Conservation (phyloP, 179 eudicot genomes). For the Monotropa hypopitys region DNA sequence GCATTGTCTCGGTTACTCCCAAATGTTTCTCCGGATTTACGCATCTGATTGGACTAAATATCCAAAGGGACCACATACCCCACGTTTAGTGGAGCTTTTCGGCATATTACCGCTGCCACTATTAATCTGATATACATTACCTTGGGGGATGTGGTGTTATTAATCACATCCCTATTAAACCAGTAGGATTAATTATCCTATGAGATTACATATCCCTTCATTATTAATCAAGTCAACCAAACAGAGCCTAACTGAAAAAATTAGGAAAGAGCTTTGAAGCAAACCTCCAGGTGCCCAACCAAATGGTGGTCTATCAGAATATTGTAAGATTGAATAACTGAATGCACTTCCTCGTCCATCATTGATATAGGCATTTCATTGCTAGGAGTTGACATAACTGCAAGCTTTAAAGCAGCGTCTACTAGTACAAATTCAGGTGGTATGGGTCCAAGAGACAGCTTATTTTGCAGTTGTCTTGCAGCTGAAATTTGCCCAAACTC, state of each 20-base stretch:
- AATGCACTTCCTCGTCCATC: conserved; percentile 63
- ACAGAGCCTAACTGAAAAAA: background rate
- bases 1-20: background rate
- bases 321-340: conserved; percentile 50
- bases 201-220: background rate
- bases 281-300: conserved; percentile 66
- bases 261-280: background rate
- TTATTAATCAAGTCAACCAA: background rate
- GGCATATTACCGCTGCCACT: no score
- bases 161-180: no score
- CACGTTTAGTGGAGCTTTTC: no score
- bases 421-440: conserved; percentile 64
- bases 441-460: conserved; percentile 55
- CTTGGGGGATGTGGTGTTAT: no score
- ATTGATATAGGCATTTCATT: conserved; percentile 29
- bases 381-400: conserved; percentile 64
- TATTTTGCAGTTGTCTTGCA: conserved; percentile 86
- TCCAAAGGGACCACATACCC: no score
- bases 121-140: no score
- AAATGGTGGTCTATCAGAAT: conserved; percentile 29
- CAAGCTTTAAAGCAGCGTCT: conserved; percentile 74
- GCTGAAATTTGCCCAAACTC: conserved; percentile 94
- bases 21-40: background rate
- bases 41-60: no score
- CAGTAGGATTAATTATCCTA: background rate